Conservation (phyloP, 2,329 filamentous ascomycete genomes). For the Epichloe bromicola region DNA sequence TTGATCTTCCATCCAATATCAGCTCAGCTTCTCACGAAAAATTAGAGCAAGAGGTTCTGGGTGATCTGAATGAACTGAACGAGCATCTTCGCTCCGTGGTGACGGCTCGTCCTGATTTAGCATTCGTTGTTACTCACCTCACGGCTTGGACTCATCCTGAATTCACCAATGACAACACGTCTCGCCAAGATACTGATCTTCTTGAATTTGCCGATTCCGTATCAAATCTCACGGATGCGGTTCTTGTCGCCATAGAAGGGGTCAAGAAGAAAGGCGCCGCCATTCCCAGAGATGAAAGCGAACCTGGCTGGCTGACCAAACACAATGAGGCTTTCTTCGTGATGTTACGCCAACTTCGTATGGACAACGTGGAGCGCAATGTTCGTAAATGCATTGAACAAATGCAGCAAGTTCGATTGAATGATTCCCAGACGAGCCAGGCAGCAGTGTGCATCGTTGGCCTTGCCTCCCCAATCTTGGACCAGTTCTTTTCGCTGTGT, state of each 20-base stretch:
- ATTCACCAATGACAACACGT: slow-evolving; percentile 7
- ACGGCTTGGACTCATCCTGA: slow-evolving; percentile 44
- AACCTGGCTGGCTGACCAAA: slow-evolving; percentile 22
- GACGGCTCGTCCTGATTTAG: slow-evolving; percentile 38
- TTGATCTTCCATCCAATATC: slow-evolving; percentile 38
- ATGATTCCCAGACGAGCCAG: slow-evolving; percentile 13
- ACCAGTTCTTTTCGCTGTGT: slow-evolving; percentile 56
- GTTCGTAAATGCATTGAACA: slow-evolving; percentile 25
- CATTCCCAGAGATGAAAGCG: slow-evolving; percentile 21
- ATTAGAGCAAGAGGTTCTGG: slow-evolving; percentile 22
- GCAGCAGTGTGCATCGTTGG: slow-evolving; percentile 20
- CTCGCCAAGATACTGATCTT: slow-evolving; percentile 12
- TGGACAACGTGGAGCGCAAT: slow-evolving; percentile 37
- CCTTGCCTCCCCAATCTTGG: slow-evolving; percentile 50
- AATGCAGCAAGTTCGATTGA: slow-evolving; percentile 20
- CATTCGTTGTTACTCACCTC: slow-evolving; percentile 54
- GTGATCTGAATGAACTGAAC: slow-evolving; percentile 24
- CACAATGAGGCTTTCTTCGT: slow-evolving; percentile 38
- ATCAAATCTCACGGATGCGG: slow-evolving; percentile 55
- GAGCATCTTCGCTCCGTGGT: slow-evolving; percentile 28
- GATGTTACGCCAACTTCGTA: slow-evolving; percentile 46
- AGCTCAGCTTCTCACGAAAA: slow-evolving; percentile 23
- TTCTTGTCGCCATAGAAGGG: slow-evolving; percentile 69
- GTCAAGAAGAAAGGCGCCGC: slow-evolving; percentile 42
- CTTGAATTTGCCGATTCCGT: slow-evolving; percentile 43